These are phyloP conservation scores for Metschnikowia borealis DNA, from an alignment of 805 yeast species.

Conservation along the genomic window DNA sequence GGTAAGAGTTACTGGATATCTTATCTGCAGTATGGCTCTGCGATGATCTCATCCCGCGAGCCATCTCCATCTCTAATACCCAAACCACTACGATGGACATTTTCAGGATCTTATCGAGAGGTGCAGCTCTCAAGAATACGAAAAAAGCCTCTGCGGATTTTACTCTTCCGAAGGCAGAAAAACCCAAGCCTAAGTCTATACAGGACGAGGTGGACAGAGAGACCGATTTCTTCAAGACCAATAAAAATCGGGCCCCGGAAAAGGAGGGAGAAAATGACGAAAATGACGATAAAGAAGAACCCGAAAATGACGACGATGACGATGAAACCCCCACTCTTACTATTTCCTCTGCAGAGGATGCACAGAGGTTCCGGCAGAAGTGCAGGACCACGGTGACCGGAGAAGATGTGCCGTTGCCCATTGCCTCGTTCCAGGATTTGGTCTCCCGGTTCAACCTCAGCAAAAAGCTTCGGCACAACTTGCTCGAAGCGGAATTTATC, in stretches of 20 bases:
- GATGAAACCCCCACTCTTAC: slow-evolving; percentile 41
- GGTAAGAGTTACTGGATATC: too few relatives aligned
- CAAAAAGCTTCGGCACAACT: slow-evolving; percentile 53
- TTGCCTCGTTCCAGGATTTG: slow-evolving; percentile 84
- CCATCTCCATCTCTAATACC: background rate
- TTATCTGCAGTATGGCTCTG: background rate
- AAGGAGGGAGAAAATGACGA: background rate
- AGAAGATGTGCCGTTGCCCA: slow-evolving; percentile 82
- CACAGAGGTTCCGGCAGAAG: slow-evolving; percentile 53
- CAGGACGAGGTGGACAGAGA: slow-evolving; percentile 60
- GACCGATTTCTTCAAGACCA: slow-evolving; percentile 69
- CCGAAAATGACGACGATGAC: slow-evolving; percentile 1
- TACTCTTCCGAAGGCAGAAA: slow-evolving; percentile 20
- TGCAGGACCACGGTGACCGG: slow-evolving; percentile 74
- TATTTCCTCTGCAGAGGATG: slow-evolving; percentile 47
- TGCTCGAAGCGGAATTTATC: slow-evolving; percentile 65
- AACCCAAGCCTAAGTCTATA: slow-evolving; percentile 34
- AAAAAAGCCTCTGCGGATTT: slow-evolving; percentile 44
- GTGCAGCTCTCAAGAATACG: slow-evolving; percentile 70
- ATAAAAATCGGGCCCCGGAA: background rate
- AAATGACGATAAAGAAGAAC: slow-evolving; percentile 22
- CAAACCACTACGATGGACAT: slow-evolving; percentile 64
- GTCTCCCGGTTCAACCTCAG: slow-evolving; percentile 64
- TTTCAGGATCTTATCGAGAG: slow-evolving; percentile 78
- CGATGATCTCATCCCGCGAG: background rate